Conservation (phyloP, 2,329 filamentous ascomycete species). For the Cercospora zeae-maydis region DNA sequence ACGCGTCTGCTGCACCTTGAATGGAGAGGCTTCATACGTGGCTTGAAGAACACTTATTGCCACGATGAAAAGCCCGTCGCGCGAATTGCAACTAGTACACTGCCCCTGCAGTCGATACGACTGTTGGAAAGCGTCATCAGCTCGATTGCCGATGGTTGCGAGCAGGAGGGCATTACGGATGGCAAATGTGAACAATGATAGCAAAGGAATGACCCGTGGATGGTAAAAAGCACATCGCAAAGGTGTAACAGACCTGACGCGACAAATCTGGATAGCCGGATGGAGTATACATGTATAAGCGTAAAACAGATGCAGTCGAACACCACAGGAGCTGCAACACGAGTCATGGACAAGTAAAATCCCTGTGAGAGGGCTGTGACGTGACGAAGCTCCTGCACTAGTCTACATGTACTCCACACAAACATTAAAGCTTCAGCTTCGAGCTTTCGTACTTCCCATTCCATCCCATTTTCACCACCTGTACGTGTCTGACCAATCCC, state of each 20-base stretch:
- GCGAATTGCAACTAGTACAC: neutral
- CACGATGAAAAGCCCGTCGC: neutral
- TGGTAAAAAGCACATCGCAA: neutral
- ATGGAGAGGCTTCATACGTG: neutral
- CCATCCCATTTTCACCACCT: neutral
- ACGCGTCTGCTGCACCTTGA: neutral
- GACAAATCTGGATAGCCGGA: neutral
- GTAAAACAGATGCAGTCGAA: neutral
- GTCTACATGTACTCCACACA: slow-evolving; percentile 1
- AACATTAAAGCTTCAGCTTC: neutral
- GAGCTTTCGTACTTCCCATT: neutral
- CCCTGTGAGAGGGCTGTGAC: neutral
- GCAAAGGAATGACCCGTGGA: neutral
- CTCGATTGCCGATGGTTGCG: neutral
- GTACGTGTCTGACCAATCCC: too few relatives aligned
- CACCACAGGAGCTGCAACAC: neutral
- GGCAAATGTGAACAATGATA: neutral
- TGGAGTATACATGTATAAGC: too few relatives aligned
- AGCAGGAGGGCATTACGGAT: neutral
- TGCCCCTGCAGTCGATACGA: neutral
- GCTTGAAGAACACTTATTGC: neutral
- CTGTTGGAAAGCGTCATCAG: neutral
- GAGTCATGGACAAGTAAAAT: neutral
- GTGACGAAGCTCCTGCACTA: neutral
- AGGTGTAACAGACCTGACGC: neutral